Percentiles rank a stretch among this genome's conserved stretches.
phyloP scores from a whole-genome alignment of 2,329 filamentous ascomycete species.

The Nemania bipapillata region DNA sequence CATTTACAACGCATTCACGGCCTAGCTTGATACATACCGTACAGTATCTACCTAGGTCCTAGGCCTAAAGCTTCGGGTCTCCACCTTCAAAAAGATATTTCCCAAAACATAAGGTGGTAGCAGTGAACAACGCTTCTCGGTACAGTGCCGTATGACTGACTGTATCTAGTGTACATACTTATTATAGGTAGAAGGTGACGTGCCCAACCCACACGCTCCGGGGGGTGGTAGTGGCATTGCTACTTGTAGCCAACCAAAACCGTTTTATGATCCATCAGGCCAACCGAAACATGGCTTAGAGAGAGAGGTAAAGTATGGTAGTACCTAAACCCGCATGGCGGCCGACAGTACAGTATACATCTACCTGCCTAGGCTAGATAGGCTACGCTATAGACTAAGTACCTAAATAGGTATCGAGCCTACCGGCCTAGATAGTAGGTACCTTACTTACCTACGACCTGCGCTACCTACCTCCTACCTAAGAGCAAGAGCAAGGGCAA shows the following conservation, averaged over 20 bases:
- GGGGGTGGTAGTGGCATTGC: not conserved
- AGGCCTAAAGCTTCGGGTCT: not conserved
- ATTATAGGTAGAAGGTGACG: constrained; percentile 12
- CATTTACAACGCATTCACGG: not conserved
- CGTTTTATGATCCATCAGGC: not conserved
- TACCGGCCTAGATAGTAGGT: not conserved
- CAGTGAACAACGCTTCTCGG: not conserved
- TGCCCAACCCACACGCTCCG: constrained; percentile 12
- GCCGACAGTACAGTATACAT: not conserved
- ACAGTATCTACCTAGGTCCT: no score
- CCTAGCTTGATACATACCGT: not conserved
- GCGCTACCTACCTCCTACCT: no score
- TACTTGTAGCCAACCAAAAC: constrained; percentile 7
- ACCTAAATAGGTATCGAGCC: not conserved
- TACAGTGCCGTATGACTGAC: not conserved
- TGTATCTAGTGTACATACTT: not conserved
- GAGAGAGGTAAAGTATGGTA: no score
- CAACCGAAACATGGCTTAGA: constrained; percentile 12
- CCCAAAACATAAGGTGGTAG: not conserved
- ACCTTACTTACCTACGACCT: not conserved
- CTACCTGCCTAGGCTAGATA: not conserved
- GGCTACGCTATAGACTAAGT: not conserved
- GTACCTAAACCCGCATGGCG: not conserved
- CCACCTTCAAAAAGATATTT: not conserved
- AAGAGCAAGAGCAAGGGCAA: not conserved